A percentile compares a stretch with the other conserved stretches of the same genome.
phyloP scores from a whole-genome alignment of 805 yeast species.

The Pichia exigua region DNA sequence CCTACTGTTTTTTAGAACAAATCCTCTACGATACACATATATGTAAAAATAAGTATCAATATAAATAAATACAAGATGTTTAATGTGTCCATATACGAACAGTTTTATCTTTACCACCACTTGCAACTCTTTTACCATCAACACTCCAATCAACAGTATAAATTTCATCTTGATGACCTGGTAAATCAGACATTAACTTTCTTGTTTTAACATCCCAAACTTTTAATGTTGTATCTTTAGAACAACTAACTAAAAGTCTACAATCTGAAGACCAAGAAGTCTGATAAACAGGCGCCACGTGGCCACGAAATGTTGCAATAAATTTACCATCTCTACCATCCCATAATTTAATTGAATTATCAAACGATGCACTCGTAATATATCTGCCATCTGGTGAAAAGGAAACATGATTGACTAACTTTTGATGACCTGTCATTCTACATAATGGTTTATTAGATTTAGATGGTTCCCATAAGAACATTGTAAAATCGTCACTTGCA shows the following conservation, averaged over 20 bases:
- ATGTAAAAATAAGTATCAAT: no score
- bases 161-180: slow-evolving; percentile 95
- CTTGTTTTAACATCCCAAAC: slow-evolving; percentile 92
- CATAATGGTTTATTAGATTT: slow-evolving; percentile 75
- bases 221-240: slow-evolving; percentile 91
- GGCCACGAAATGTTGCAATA: slow-evolving; percentile 86
- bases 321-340: slow-evolving; percentile 91
- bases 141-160: slow-evolving; percentile 97
- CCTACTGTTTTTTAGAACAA: no score
- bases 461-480: slow-evolving; percentile 94
- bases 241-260: slow-evolving; percentile 82
- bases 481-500: slow-evolving; percentile 95
- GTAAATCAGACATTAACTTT: slow-evolving; percentile 80
- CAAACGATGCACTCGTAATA: slow-evolving; percentile 89
- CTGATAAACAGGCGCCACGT: slow-evolving; percentile 96
- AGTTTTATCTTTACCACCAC: slow-evolving; percentile 96
- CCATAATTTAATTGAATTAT: slow-evolving; percentile 93
- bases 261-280: slow-evolving; percentile 97
- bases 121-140: slow-evolving; percentile 89
- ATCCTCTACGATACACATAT: no score
- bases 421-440: slow-evolving; percentile 97
- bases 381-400: slow-evolving; percentile 93
- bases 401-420: slow-evolving; percentile 89
- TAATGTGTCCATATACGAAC: slow-evolving; percentile 89
- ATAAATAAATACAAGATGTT: neutral